These are phyloP conservation scores for Eragrostis tef DNA, from an alignment of 202 grass and related monocot species.

Conservation along the genomic window DNA sequence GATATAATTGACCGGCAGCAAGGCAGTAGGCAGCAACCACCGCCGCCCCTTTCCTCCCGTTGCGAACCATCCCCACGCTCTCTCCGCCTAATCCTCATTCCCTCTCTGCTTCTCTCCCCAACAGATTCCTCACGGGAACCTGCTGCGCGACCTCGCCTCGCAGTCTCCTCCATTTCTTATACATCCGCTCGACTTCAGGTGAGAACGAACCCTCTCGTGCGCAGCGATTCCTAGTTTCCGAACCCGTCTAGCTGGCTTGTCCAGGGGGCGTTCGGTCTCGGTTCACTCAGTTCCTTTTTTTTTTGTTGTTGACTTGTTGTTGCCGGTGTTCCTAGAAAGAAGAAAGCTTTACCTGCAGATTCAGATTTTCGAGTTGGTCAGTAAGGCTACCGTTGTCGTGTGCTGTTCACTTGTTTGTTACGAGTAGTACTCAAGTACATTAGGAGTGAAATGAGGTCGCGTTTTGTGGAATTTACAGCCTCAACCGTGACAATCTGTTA, in stretches of 20 bases:
- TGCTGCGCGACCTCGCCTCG: not conserved
- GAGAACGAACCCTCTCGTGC: not conserved
- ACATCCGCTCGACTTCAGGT: not conserved
- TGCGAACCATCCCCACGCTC: too few species aligned
- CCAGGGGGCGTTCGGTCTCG: too few species aligned
- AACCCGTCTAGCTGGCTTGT: too few species aligned
- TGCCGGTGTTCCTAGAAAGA: not conserved
- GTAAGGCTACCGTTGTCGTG: too few species aligned
- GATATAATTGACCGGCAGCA: too few species aligned
- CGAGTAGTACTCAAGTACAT: not conserved
- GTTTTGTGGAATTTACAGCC: not conserved
- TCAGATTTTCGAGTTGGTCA: not conserved
- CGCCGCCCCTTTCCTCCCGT: too few species aligned
- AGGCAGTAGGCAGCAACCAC: too few species aligned
- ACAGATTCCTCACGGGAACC: not conserved
- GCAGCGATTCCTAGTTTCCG: too few species aligned
- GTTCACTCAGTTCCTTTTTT: not conserved
- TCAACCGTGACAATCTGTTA: not conserved
- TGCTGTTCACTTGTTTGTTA: too few species aligned
- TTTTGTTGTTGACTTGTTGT: not conserved
- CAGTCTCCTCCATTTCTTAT: not conserved
- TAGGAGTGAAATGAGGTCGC: not conserved
- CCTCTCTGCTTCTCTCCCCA: not conserved
- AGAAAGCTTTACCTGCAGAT: not conserved
- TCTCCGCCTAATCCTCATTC: not conserved